These are phyloP conservation scores for Podospora anserina DNA, from an alignment of 495 filamentous ascomycete species.

Conservation along the genomic window DNA sequence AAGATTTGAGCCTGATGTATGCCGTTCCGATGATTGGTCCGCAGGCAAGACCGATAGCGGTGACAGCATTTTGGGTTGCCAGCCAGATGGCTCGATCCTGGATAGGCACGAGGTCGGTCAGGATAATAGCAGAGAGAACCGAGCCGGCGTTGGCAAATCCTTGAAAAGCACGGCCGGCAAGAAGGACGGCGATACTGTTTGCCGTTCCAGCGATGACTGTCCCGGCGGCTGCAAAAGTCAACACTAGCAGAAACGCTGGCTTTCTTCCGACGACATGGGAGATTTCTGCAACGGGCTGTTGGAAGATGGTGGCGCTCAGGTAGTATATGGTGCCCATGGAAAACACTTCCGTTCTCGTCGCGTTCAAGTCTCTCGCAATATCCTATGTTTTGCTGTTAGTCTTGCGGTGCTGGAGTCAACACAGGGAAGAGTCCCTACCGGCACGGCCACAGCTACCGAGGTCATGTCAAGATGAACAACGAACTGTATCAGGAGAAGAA, in stretches of 20 bases:
- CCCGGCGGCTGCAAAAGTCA: constrained; percentile 55
- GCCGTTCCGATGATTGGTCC: constrained; percentile 23
- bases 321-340: constrained; percentile 56
- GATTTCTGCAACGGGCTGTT: constrained; percentile 50
- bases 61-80: constrained; percentile 35
- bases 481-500: constrained; percentile 30
- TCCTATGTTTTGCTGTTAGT: constrained; percentile 44
- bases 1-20: constrained; percentile 60
- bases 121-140: constrained; percentile 59
- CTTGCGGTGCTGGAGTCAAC: constrained; percentile 47
- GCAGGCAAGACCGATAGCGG: constrained; percentile 22
- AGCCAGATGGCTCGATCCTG: constrained; percentile 46
- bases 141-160: constrained; percentile 69
- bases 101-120: constrained; percentile 61
- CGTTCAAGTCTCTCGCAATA: constrained; percentile 49
- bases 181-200: constrained; percentile 56
- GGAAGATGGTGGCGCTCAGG: constrained; percentile 51
- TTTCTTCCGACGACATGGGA: constrained; percentile 53
- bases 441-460: constrained; percentile 57
- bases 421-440: constrained; percentile 69
- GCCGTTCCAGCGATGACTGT: constrained; percentile 59
- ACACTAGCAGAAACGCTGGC: constrained; percentile 48
- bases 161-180: constrained; percentile 64
- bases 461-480: constrained; percentile 56
- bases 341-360: constrained; percentile 56